These are phyloP conservation scores for Vaccinium vitisidaea DNA, from an alignment of 148 eudicot genomes.

Conservation along the genomic window DNA sequence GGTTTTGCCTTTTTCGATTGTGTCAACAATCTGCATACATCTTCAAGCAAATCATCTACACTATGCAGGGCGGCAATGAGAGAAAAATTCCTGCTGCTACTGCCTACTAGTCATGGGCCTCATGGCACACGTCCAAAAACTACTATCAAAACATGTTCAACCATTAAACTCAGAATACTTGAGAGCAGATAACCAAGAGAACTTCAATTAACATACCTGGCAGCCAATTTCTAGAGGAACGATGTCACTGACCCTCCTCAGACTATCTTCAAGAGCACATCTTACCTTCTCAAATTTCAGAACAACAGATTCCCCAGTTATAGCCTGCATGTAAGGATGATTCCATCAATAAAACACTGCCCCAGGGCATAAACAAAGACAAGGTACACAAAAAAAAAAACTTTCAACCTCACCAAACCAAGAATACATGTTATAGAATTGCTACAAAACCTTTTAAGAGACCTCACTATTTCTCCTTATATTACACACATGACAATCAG, in stretches of 20 bases:
- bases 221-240: slow-evolving; percentile 83
- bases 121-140: background rate
- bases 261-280: slow-evolving; percentile 73
- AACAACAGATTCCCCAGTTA: slow-evolving; percentile 88
- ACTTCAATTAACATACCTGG: slow-evolving; percentile 55
- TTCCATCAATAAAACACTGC: slow-evolving; percentile 18
- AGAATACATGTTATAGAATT: background rate
- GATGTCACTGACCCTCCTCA: slow-evolving; percentile 81
- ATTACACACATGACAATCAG: background rate
- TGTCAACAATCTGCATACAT: background rate
- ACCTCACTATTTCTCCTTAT: background rate
- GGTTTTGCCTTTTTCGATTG: background rate
- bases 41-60: background rate
- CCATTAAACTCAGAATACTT: background rate
- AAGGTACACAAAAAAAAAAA: background rate
- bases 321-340: slow-evolving; percentile 59
- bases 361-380: background rate
- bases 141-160: background rate
- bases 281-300: slow-evolving; percentile 88
- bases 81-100: background rate
- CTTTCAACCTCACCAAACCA: slow-evolving; percentile 7
- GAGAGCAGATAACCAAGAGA: background rate
- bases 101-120: background rate
- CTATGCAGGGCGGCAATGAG: background rate
- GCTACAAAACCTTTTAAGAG: background rate